Conservation (phyloP, 441 rosid genomes). For the Euphorbia schlechtendalii region DNA sequence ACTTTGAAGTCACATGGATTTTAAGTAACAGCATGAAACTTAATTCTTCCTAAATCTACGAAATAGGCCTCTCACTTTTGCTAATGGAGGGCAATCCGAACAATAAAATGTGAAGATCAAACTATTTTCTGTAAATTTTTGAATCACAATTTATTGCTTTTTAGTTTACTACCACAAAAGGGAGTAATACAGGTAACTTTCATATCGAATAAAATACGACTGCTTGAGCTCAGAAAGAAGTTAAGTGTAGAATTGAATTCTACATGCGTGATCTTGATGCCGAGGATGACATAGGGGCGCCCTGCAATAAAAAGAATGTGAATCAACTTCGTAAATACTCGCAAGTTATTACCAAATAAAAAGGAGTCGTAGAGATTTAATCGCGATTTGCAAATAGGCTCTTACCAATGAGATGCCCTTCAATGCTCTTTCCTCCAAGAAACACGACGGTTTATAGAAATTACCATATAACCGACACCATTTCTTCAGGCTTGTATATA, state of each 20-base stretch:
- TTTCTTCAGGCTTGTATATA: conserved; percentile 58
- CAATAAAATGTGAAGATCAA: background rate
- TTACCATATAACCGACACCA: conserved; percentile 62
- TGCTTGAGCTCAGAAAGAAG: background rate
- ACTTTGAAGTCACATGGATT: background rate
- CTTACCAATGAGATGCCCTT: conserved; percentile 71
- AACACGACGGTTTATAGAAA: conserved; percentile 71
- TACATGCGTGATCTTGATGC: conserved; percentile 46
- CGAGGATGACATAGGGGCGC: conserved; percentile 40
- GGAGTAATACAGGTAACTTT: background rate
- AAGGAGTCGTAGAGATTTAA: no score
- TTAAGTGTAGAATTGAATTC: conserved; percentile 6
- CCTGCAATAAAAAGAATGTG: conserved; percentile 29
- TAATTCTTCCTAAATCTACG: background rate
- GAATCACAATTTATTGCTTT: background rate
- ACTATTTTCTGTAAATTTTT: background rate
- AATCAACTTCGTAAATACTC: background rate
- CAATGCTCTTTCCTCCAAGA: conserved; percentile 77
- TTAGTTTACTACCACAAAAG: background rate
- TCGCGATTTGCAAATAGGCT: background rate
- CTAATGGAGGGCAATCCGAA: background rate
- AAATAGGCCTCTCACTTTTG: background rate
- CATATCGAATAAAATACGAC: background rate
- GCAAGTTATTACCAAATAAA: no score
- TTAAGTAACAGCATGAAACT: background rate